phyloP scores from a whole-genome alignment of 2,329 filamentous ascomycete genomes.

The Herpotrichia juniperi region DNA sequence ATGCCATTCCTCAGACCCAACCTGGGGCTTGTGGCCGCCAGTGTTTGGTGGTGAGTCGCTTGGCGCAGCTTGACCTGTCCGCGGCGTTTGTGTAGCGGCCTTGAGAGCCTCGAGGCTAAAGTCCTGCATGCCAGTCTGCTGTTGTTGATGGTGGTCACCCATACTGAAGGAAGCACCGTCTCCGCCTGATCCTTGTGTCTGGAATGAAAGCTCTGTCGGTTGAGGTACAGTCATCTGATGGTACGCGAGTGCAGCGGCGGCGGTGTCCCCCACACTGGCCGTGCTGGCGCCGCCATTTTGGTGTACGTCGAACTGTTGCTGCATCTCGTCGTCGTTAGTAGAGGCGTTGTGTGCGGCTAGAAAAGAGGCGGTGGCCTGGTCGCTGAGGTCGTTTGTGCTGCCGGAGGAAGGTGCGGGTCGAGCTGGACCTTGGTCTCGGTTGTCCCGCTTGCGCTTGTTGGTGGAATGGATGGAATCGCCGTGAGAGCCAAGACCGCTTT shows the following conservation, averaged over 20 bases:
- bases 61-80: constrained; percentile 45
- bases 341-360: constrained; percentile 48
- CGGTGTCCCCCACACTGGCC: constrained; percentile 62
- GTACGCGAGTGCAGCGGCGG: constrained; percentile 62
- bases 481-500: constrained; percentile 36
- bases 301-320: constrained; percentile 49
- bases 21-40: constrained; percentile 71
- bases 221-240: constrained; percentile 63
- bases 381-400: constrained; percentile 39
- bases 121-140: constrained; percentile 42
- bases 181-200: constrained; percentile 50
- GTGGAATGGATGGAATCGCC: constrained; percentile 29
- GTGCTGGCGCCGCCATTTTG: constrained; percentile 61
- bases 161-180: constrained; percentile 53
- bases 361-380: constrained; percentile 47
- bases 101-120: constrained; percentile 58
- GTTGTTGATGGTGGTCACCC: constrained; percentile 50
- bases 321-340: constrained; percentile 49
- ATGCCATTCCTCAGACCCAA: constrained; percentile 98
- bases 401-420: constrained; percentile 42
- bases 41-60: constrained; percentile 45
- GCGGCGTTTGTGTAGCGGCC: constrained; percentile 54
- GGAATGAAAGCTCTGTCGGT: constrained; percentile 61
- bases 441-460: constrained; percentile 56
- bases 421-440: constrained; percentile 49